Evolutionary conservation across 1,284 basidiomycete genomes (phyloP).

Genomic region (Abortiporus biennis): DNA sequence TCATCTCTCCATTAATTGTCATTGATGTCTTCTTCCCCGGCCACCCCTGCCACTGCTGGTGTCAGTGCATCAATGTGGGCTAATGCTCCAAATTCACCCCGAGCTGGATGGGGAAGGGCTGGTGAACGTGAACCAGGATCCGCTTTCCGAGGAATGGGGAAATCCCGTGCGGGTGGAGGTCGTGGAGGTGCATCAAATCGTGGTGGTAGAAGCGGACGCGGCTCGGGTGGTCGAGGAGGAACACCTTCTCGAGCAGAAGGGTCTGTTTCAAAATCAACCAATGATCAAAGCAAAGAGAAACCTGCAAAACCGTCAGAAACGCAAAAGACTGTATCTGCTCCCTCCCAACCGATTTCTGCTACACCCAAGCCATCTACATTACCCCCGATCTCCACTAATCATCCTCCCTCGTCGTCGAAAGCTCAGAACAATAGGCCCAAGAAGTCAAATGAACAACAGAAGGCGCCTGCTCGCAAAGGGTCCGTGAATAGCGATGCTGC

Average conservation of each 20-base stretch:
- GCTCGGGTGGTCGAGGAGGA: constrained; percentile 23
- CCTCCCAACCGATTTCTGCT: constrained; percentile 28
- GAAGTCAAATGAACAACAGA: constrained; percentile 21
- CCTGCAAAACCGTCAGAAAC: constrained; percentile 17
- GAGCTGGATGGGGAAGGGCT: constrained; percentile 37
- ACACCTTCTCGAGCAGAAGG: constrained; percentile 13
- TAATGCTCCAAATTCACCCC: constrained; percentile 20
- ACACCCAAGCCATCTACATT: constrained; percentile 11
- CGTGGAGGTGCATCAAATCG: constrained; percentile 26
- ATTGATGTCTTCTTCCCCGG: constrained; percentile 14
- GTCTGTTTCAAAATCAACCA: constrained; percentile 12
- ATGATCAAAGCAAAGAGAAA: constrained; percentile 9
- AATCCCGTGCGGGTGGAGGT: constrained; percentile 24
- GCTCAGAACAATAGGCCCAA: constrained; percentile 16
- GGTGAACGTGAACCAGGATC: constrained; percentile 45
- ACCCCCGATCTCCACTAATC: constrained; percentile 2
- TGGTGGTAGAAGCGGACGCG: constrained; percentile 30
- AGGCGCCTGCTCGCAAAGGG: constrained; percentile 2
- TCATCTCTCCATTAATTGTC: constrained; percentile 10
- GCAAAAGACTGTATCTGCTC: constrained; percentile 25
- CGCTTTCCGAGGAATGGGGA: constrained; percentile 34
- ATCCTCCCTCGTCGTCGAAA: constrained; percentile 7
- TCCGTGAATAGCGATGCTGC: constrained; percentile 11
- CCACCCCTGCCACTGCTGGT: constrained; percentile 16
- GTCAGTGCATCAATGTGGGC: constrained; percentile 21